Evolutionary conservation across 257 asterid species (phyloP), one percentile per base, ranked within the genome.

Genomic region (Pogostemon cablin): DNA sequence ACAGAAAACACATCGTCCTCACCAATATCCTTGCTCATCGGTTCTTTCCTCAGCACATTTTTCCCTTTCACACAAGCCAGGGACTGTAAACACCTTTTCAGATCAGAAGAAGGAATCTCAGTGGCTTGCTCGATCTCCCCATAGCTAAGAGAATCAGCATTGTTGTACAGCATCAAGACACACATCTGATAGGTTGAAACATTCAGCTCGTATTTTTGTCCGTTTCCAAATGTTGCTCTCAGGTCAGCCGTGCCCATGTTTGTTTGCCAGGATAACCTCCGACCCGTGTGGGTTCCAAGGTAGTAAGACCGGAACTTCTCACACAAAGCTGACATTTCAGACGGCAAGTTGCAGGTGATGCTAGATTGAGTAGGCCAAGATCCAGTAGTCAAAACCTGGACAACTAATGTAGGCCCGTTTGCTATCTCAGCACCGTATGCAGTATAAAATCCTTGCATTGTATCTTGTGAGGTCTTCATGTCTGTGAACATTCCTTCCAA

Each of bases 401-500:
- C 90, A 0, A 80, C 79, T 38, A 85, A 72, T 2, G 87, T 76
- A 0, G 86, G 87, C 3, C 82, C 79, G 1, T 69, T 71, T 9
- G 59, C 75, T 5, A 86, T 67, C 62, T 87, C 85, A 15, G 81
- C n/a, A 48, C 83, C 86, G 17, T 52, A 38, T 58, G 85, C 60
- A 12, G 83, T 66, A 17, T 81, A 65, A 56, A 85, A 87, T 35
- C 87, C 87, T 56, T 83, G 87, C 89, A 87, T 85, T 10, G 91
- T 85, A 60, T 85, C 89, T 43, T 81, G 85, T 11, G 93, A 87
- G 0, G 90, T 87, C 75, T 83, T 85, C 91, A 87, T 85, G 77
- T 87, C 93, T 0, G 91, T 87, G 47, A 85, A 85, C 93, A 87
- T 87, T 59, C 93, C 90, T 74, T 87, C 93, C 9, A 85, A 37